A percentile compares a stretch with the other conserved stretches of the same genome.
phyloP scores from a whole-genome alignment of 2,329 filamentous ascomycete species.

The Dactylellina drechsleri region DNA sequence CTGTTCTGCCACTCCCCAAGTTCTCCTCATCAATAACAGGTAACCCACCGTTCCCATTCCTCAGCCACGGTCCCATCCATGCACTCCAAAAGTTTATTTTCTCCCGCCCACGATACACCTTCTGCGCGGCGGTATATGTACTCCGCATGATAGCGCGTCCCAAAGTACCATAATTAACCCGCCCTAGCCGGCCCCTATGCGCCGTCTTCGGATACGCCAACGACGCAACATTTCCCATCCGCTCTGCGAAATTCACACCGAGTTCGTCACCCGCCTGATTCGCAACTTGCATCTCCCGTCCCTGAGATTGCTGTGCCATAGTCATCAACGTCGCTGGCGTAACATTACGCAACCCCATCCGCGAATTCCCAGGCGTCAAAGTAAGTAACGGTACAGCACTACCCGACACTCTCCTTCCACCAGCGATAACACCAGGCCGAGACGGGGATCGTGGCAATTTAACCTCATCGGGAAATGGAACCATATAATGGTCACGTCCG shows the following conservation, averaged over 20 bases:
- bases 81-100: slow-evolving; percentile 39
- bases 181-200: slow-evolving; percentile 3
- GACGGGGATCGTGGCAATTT: slow-evolving; percentile 2
- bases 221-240: slow-evolving; percentile 18
- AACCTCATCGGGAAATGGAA: slow-evolving; percentile 37
- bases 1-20: slow-evolving; percentile 34
- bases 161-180: slow-evolving; percentile 30
- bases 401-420: background rate
- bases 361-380: slow-evolving; percentile 5
- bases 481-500: slow-evolving; percentile 34
- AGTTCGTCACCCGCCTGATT: background rate
- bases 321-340: slow-evolving; percentile 6
- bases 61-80: slow-evolving; percentile 38
- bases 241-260: slow-evolving; percentile 25
- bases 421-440: background rate
- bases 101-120: slow-evolving; percentile 32
- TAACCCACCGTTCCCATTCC: slow-evolving; percentile 2
- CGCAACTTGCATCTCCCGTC: background rate
- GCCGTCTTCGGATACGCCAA: slow-evolving; percentile 32
- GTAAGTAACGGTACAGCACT: slow-evolving; percentile 28
- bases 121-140: slow-evolving; percentile 46
- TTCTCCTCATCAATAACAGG: slow-evolving; percentile 44
- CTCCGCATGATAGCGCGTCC: slow-evolving; percentile 34
- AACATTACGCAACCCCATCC: slow-evolving; percentile 7
- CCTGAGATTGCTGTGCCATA: slow-evolving; percentile 11